These are phyloP conservation scores for Spergularia marina DNA, from an alignment of 148 eudicot species.

Conservation along the genomic window DNA sequence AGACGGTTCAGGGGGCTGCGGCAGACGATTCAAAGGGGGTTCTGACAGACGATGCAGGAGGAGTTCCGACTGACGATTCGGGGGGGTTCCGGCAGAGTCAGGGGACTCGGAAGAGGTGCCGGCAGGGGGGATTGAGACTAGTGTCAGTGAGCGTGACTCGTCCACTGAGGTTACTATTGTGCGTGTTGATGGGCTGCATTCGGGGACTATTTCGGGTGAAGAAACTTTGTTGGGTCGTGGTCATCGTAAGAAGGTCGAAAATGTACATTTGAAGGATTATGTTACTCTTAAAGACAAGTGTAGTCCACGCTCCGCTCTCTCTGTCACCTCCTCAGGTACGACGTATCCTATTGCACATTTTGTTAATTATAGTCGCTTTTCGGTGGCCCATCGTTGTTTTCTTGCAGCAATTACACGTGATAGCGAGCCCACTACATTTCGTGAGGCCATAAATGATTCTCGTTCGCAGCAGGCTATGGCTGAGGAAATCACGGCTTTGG, in stretches of 20 bases:
- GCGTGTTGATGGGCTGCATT: too few relatives aligned
- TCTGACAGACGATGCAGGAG: too few relatives aligned
- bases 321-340: neutral
- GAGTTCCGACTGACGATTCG: too few relatives aligned
- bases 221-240: neutral
- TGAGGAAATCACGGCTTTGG: neutral
- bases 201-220: neutral
- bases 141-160: too few relatives aligned
- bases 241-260: neutral
- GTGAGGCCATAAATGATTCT: neutral
- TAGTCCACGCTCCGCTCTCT: neutral
- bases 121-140: too few relatives aligned
- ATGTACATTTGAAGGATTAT: neutral
- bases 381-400: neutral
- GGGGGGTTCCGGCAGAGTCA: too few relatives aligned
- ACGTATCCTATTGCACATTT: neutral
- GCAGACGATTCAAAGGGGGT: too few relatives aligned
- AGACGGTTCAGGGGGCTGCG: too few relatives aligned
- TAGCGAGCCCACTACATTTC: neutral
- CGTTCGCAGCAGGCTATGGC: neutral
- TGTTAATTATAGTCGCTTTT: neutral
- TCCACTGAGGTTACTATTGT: neutral
- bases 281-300: too few relatives aligned
- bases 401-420: neutral
- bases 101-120: too few relatives aligned